phyloP scores from a whole-genome alignment of 495 filamentous ascomycete genomes.

The Usnea hakonensis region DNA sequence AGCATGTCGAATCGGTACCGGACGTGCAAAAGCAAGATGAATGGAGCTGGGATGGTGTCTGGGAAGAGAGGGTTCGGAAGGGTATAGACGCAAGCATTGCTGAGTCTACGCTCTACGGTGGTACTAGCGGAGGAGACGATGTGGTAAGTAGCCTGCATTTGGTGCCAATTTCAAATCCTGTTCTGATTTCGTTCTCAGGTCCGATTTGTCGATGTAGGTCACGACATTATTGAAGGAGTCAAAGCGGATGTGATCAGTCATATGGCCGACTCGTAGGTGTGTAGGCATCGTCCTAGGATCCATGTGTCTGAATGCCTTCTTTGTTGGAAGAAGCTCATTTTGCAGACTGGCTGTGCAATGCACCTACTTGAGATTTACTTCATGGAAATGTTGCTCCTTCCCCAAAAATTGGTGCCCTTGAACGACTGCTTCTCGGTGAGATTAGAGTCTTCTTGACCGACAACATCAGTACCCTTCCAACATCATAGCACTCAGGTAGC shows the following conservation, averaged over 20 bases:
- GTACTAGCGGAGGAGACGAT: slow-evolving; percentile 52
- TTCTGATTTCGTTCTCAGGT: slow-evolving; percentile 44
- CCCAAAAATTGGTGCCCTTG: background rate
- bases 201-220: slow-evolving; percentile 59
- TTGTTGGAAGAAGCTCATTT: background rate
- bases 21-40: slow-evolving; percentile 57
- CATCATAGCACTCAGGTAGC: slow-evolving; percentile 6
- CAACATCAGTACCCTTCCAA: slow-evolving; percentile 9
- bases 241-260: slow-evolving; percentile 30
- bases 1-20: slow-evolving; percentile 1
- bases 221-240: slow-evolving; percentile 46
- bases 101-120: slow-evolving; percentile 68
- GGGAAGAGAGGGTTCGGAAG: slow-evolving; percentile 73
- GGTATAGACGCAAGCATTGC: slow-evolving; percentile 68
- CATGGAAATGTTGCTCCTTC: background rate
- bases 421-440: background rate
- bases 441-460: background rate
- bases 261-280: slow-evolving; percentile 27
- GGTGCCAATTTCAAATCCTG: slow-evolving; percentile 9
- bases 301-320: background rate
- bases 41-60: slow-evolving; percentile 96
- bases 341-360: background rate
- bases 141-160: slow-evolving; percentile 43
- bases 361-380: background rate
- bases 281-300: background rate